Evolutionary conservation across 2,329 filamentous ascomycete genomes (phyloP).

Genomic region (Alternaria sp.): DNA sequence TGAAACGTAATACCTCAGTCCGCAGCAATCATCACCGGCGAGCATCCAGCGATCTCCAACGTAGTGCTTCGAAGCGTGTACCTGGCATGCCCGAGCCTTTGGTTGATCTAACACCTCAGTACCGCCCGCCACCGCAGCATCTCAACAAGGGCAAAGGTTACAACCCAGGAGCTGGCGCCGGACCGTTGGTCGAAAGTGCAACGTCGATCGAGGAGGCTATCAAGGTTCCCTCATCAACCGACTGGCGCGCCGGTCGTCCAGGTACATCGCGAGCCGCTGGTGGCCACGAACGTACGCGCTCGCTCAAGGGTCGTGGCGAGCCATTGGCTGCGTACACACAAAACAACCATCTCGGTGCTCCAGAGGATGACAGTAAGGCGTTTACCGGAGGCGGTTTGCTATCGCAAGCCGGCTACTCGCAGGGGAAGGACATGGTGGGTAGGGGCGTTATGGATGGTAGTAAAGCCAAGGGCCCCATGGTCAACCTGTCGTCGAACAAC

Average conservation of each 20-base stretch:
- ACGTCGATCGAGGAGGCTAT: slow-evolving; percentile 54
- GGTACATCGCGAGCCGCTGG: slow-evolving; percentile 28
- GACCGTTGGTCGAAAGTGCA: slow-evolving; percentile 54
- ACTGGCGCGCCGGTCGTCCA: slow-evolving; percentile 52
- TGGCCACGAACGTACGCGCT: slow-evolving; percentile 41
- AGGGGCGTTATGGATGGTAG: slow-evolving; percentile 55
- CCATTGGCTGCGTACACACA: slow-evolving; percentile 41
- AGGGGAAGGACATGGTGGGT: slow-evolving; percentile 48
- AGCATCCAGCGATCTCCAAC: slow-evolving; percentile 49
- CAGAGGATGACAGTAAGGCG: slow-evolving; percentile 43
- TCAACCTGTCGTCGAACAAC: slow-evolving; percentile 51
- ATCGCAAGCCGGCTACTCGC: slow-evolving; percentile 49
- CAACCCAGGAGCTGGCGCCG: slow-evolving; percentile 43
- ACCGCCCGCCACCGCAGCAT: slow-evolving; percentile 68
- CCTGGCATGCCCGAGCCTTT: slow-evolving; percentile 63
- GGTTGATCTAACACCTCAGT: slow-evolving; percentile 70
- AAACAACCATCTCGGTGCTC: slow-evolving; percentile 40
- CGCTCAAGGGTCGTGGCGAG: slow-evolving; percentile 43
- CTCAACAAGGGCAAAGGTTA: slow-evolving; percentile 61
- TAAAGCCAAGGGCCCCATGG: slow-evolving; percentile 53
- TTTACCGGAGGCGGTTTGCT: slow-evolving; percentile 56
- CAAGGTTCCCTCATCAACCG: slow-evolving; percentile 50
- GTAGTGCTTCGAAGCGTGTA: slow-evolving; percentile 54
- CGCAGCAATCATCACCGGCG: slow-evolving; percentile 40
- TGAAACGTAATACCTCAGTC: slow-evolving; percentile 40